Percentiles rank a stretch among this genome's conserved stretches.
phyloP scores from a whole-genome alignment of 2,329 filamentous ascomycete species.

The Aspergillus udagawae region DNA sequence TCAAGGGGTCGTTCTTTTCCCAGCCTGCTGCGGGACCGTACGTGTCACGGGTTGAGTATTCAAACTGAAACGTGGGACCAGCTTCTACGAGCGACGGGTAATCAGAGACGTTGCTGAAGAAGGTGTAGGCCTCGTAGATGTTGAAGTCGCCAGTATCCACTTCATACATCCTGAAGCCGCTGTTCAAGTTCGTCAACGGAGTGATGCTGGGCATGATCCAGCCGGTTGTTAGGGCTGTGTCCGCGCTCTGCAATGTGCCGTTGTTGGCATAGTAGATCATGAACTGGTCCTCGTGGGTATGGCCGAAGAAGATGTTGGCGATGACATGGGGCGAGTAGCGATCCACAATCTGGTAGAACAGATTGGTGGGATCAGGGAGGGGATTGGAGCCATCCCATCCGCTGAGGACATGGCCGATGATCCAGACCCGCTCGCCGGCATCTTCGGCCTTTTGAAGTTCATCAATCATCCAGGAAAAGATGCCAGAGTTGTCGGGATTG shows the following conservation, averaged over 20 bases:
- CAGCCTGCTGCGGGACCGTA: conserved; percentile 45
- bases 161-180: conserved; percentile 52
- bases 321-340: conserved; percentile 55
- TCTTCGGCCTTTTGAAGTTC: conserved; percentile 53
- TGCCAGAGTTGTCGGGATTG: conserved; percentile 48
- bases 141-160: conserved; percentile 53
- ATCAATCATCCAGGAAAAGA: conserved; percentile 47
- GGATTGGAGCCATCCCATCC: conserved; percentile 56
- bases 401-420: conserved; percentile 52
- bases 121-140: conserved; percentile 53
- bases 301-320: conserved; percentile 53
- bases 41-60: conserved; percentile 50
- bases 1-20: conserved; percentile 49
- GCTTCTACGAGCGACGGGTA: conserved; percentile 37
- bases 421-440: conserved; percentile 51
- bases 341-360: conserved; percentile 54
- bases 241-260: conserved; percentile 40
- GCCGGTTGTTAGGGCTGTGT: conserved; percentile 45
- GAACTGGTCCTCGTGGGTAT: conserved; percentile 53
- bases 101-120: conserved; percentile 48
- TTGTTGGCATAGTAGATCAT: conserved; percentile 54
- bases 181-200: conserved; percentile 53
- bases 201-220: conserved; percentile 53
- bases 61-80: conserved; percentile 47
- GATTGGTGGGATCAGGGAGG: conserved; percentile 50